phyloP scores from a whole-genome alignment of 768 basidiomycete genomes.

The Scleroderma citrinum region DNA sequence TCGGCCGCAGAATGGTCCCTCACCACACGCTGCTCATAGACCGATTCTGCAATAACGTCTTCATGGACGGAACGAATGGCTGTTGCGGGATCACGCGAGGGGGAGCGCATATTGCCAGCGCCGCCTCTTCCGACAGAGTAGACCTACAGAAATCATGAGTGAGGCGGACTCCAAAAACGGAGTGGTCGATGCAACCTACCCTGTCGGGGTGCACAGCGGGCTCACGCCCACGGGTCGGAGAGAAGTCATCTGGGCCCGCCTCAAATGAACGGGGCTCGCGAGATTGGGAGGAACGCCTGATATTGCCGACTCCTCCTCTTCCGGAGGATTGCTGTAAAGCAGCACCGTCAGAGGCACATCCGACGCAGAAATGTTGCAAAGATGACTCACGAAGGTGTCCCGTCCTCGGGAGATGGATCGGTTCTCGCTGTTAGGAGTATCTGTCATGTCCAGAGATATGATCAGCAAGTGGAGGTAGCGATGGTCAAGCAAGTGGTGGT shows the following conservation, averaged over 20 bases:
- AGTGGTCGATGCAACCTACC: conserved; percentile 23
- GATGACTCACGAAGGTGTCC: conserved; percentile 46
- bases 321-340: conserved; percentile 47
- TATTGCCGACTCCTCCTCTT: conserved; percentile 66
- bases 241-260: conserved; percentile 54
- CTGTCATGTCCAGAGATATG: conserved; percentile 18
- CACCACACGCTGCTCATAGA: conserved; percentile 17
- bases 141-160: conserved; percentile 1
- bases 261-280: conserved; percentile 37
- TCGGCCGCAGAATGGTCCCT: conserved; percentile 25
- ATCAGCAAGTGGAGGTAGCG: neutral
- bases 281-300: conserved; percentile 43
- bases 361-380: neutral
- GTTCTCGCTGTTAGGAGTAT: conserved; percentile 18
- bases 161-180: neutral
- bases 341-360: neutral
- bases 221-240: conserved; percentile 60
- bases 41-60: conserved; percentile 16
- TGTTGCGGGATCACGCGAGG: conserved; percentile 47
- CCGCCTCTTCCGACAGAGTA: conserved; percentile 74
- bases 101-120: conserved; percentile 78
- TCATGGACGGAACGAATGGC: conserved; percentile 22
- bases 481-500: neutral
- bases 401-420: conserved; percentile 57
- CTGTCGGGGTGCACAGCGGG: conserved; percentile 29